phyloP scores from a whole-genome alignment of 1,139 yeast species.

The Diutina rugosa region DNA sequence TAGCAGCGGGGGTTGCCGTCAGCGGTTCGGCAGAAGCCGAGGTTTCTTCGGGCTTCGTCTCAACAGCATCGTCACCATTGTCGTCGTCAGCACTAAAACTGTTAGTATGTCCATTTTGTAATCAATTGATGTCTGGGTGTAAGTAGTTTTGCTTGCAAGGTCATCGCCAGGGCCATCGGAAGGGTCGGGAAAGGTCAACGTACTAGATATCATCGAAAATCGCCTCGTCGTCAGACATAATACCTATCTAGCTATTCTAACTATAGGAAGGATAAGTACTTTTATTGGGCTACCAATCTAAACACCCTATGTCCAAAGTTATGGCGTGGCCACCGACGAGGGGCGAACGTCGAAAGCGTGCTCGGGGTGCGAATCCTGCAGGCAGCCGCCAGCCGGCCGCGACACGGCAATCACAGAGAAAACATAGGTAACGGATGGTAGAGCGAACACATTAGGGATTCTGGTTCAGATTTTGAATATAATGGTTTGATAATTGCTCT shows the following conservation, averaged over 20 bases:
- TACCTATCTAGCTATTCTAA: slow-evolving; percentile 6
- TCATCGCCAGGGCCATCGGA: slow-evolving; percentile 7
- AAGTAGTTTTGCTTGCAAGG: slow-evolving; percentile 3
- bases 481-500: no score
- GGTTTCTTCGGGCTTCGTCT: slow-evolving; percentile 3
- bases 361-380: background rate
- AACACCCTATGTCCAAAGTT: background rate
- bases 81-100: slow-evolving; percentile 8
- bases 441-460: no score
- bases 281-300: slow-evolving; percentile 1
- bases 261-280: slow-evolving; percentile 5
- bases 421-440: no score
- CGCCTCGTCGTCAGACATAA: slow-evolving; percentile 60
- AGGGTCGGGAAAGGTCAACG: slow-evolving; percentile 7
- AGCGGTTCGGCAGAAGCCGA: background rate
- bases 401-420: no score
- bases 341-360: background rate
- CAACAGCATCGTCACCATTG: slow-evolving; percentile 4
- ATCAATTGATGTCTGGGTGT: background rate
- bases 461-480: no score
- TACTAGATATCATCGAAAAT: slow-evolving; percentile 64
- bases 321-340: background rate
- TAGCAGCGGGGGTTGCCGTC: slow-evolving; percentile 3
- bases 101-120: slow-evolving; percentile 3
- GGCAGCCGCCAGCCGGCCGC: background rate